Evolutionary conservation across 1,139 yeast species (phyloP), one percentile per base, ranked within the genome.

Genomic region (Eremothecium cymbalariae): DNA sequence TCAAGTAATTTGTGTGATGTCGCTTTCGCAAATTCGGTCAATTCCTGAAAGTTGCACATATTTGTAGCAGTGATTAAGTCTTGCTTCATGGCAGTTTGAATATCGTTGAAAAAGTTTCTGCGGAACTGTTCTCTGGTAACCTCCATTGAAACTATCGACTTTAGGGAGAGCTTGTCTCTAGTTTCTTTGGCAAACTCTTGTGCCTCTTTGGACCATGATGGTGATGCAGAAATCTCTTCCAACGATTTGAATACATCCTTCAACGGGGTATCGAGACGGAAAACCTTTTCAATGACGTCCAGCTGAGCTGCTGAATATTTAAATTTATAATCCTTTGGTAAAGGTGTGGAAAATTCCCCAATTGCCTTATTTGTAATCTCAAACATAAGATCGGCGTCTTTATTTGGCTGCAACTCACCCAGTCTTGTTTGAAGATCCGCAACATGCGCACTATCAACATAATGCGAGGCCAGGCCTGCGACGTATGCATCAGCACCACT

Each of bases 401-500:
- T 28, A 25, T 48, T 43, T 13, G 53, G 44, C 13, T 47, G 46
- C 20, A 65, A 51, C 39, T 72, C 76, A 8, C 81, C 65, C 43
- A 90, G 68, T 45, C 94, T 74, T 33, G 66, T 67, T 44, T 72
- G 70, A 47, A 90, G 68, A 26, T 71, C 76, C 1, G 70, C 69
- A 29, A 86, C 56, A 46, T 77, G 73, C 41, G 69, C 74, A 25
- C 78, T 67, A 11, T 84, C 77, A 24, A 90, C 78, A 52, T 75
- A 90, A 58, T 90, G 98, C 18, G 98, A 86, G 27, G 95, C 95
- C 44, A 82, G 70, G 11, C 98, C 98, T 9, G 81, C 70, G 44
- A 78, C 60, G 53, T 86, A 77, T 11, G 81, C 79, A 54, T 90
- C 97, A 45, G 70, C 67, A 4, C 97, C 97, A 40, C 63, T 59